Evolutionary conservation across 2,329 filamentous ascomycete species (phyloP), one percentile per base, ranked within the genome.

Genomic region (Sclerotinia sclerotiorum): DNA sequence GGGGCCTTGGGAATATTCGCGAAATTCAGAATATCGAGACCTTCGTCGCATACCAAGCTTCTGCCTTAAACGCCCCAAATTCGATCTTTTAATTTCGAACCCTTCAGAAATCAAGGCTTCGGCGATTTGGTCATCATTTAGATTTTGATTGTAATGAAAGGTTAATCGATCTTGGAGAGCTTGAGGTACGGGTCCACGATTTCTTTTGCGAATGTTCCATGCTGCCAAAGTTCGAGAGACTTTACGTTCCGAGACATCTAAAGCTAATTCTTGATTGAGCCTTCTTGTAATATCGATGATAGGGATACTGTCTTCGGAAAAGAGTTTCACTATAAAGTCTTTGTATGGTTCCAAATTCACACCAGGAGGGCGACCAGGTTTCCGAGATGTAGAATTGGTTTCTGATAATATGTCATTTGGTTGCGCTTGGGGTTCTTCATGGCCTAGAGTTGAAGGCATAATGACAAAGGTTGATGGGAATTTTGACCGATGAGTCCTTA

Each of bases 101-200:
- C 75, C 76, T 57, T 77, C 76, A 5, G 56, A 55, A n/a, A 63
- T 51, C 35, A 77, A 65, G 21, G 71, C 74, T 7, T 68, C 57
- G 13, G 70, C 68, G 11, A 77, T 76, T 61, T 76, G 70, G 7
- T 75, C 72, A 69, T 77, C 75, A 54, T 73, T 76, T 39, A 76
- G 70, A 61, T 77, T 77, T 61, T 69, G 73, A 65, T 77, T 76
- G 68, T 76, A 77, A 56, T 75, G 73, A 39, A 65, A 75, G 11
- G 68, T 51, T 29, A 77, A 68, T 11, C 74, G 69, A 52, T 74
- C 73, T 11, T 68, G 68, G 32, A 76, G 65, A 19, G 76, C 74
- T 42, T 74, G 72, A 15, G 76, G 60, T 65, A 60, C 11, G 65
- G 60, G 68, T 24, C 75, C 73, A n/a, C 68, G 67, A 69, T 73